Percentiles rank a stretch among this genome's conserved stretches.
These are phyloP conservation scores for Melaleuca alternifolia DNA, from an alignment of 345 rosid species.

Conservation along the genomic window DNA sequence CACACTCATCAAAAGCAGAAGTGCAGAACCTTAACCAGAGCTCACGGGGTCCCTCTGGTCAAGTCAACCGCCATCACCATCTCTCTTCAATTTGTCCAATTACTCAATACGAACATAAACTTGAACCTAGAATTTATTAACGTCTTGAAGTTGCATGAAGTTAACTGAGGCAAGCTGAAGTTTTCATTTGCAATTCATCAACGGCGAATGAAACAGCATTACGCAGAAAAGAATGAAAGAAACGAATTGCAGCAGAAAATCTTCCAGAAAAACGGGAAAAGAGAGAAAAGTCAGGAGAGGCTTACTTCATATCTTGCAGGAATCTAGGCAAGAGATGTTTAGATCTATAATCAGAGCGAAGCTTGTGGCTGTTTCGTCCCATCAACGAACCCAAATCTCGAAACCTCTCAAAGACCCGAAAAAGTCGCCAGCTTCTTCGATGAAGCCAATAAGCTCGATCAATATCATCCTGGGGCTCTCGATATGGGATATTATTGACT, in stretches of 20 bases:
- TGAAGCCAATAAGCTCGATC: conserved; percentile 23
- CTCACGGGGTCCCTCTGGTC: background rate
- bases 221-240: background rate
- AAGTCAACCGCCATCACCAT: background rate
- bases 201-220: background rate
- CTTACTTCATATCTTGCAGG: conserved; percentile 51
- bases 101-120: background rate
- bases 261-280: background rate
- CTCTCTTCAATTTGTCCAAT: background rate
- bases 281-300: background rate
- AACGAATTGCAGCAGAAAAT: background rate
- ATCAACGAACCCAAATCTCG: conserved; percentile 6
- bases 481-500: background rate
- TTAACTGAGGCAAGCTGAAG: background rate
- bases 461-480: background rate
- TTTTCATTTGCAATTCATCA: background rate
- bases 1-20: background rate
- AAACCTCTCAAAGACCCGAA: conserved; percentile 6
- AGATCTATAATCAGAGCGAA: conserved; percentile 21
- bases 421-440: conserved; percentile 8
- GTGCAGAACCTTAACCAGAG: background rate
- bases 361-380: conserved; percentile 24
- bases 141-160: background rate
- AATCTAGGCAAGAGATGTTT: conserved; percentile 21
- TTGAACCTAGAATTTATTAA: background rate